phyloP scores from a whole-genome alignment of 768 basidiomycete species.

The Cantharellus anzutake region DNA sequence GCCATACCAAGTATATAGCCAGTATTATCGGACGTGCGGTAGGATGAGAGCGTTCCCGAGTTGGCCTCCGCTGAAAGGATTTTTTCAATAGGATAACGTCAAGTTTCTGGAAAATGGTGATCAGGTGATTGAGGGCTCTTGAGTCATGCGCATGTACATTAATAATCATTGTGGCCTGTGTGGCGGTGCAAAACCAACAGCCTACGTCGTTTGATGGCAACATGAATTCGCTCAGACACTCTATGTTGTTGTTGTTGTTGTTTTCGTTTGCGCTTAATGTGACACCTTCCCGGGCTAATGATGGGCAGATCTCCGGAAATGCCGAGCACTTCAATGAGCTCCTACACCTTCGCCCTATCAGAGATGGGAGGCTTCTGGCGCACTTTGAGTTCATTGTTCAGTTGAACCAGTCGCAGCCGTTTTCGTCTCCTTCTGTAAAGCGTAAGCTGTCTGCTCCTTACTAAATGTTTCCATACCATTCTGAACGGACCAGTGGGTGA shows the following conservation, averaged over 20 bases:
- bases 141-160: too few relatives aligned
- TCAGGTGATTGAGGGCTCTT: too few relatives aligned
- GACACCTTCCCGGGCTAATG: too few relatives aligned
- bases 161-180: too few relatives aligned
- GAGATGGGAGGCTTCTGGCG: slow-evolving; percentile 67
- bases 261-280: too few relatives aligned
- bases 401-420: slow-evolving; percentile 24
- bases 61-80: background rate
- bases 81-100: too few relatives aligned
- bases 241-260: too few relatives aligned
- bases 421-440: slow-evolving; percentile 38
- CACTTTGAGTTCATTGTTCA: slow-evolving; percentile 55
- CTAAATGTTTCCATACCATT: slow-evolving; percentile 15
- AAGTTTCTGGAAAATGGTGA: too few relatives aligned
- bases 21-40: slow-evolving; percentile 35
- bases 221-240: too few relatives aligned
- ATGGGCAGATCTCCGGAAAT: background rate
- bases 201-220: too few relatives aligned
- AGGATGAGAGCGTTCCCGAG: background rate
- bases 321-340: slow-evolving; percentile 28
- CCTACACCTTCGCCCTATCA: slow-evolving; percentile 38
- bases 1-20: slow-evolving; percentile 74
- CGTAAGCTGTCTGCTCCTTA: slow-evolving; percentile 26
- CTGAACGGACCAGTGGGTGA: slow-evolving; percentile 30
- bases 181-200: too few relatives aligned